phyloP scores from a whole-genome alignment of 805 yeast species.

The Candida nitratophila region DNA sequence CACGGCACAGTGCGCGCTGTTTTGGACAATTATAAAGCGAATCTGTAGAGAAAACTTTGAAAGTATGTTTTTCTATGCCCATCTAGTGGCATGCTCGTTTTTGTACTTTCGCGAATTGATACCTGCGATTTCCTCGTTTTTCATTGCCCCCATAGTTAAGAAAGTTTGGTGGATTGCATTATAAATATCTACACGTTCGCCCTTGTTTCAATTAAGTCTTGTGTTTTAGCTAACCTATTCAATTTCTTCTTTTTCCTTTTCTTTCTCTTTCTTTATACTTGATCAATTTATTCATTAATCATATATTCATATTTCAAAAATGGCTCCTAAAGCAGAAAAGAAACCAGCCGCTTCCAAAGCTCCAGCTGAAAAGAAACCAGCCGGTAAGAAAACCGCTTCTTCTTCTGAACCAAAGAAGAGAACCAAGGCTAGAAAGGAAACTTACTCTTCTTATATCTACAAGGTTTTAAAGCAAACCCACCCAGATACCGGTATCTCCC shows the following conservation, averaged over 20 bases:
- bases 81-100: too few relatives aligned
- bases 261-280: neutral
- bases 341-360: slow-evolving; percentile 94
- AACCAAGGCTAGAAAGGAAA: slow-evolving; percentile 94
- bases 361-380: slow-evolving; percentile 92
- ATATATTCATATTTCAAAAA: slow-evolving; percentile 23
- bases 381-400: slow-evolving; percentile 86
- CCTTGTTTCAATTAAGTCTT: too few relatives aligned
- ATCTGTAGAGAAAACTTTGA: neutral
- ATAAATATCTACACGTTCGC: neutral
- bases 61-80: slow-evolving; percentile 5
- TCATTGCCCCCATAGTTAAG: neutral
- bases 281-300: neutral
- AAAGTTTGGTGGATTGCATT: neutral
- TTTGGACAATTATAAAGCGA: neutral
- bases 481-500: slow-evolving; percentile 99
- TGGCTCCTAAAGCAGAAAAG: slow-evolving; percentile 62
- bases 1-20: slow-evolving; percentile 9
- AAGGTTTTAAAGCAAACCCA: slow-evolving; percentile 98
- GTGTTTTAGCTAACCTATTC: neutral
- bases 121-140: neutral
- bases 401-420: slow-evolving; percentile 83
- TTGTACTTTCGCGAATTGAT: neutral
- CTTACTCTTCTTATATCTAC: slow-evolving; percentile 97
- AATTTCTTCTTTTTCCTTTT: neutral